Percentiles rank a stretch among this genome's conserved stretches.
phyloP scores from a whole-genome alignment of 208 protist species.

The Wallacemonas sp. region DNA sequence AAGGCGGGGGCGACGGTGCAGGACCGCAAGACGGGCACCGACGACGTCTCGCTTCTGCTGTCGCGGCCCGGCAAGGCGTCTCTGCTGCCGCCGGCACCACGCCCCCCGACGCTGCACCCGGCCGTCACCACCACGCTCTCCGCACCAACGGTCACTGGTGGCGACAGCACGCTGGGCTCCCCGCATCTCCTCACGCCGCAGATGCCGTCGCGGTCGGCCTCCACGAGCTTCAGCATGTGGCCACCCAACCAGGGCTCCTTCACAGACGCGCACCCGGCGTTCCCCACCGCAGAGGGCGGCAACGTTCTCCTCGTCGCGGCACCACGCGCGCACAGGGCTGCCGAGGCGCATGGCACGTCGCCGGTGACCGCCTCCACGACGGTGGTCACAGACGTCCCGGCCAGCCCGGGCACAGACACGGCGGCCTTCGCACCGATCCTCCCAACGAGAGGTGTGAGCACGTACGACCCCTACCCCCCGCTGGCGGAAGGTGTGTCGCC shows the following conservation, averaged over 20 bases:
- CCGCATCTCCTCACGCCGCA: too few relatives aligned
- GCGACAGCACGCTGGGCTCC: too few relatives aligned
- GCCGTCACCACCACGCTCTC: too few relatives aligned
- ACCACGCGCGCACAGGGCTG: not conserved
- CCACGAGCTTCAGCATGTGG: conserved; percentile 3
- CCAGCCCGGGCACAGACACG: too few relatives aligned
- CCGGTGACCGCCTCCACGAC: too few relatives aligned
- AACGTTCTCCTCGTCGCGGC: conserved; percentile 7
- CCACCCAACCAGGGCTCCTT: not conserved
- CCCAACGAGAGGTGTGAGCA: too few relatives aligned
- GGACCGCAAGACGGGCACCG: not conserved
- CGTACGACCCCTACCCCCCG: too few relatives aligned
- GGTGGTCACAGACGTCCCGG: too few relatives aligned
- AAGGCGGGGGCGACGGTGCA: conserved; percentile 12
- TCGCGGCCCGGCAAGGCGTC: not conserved
- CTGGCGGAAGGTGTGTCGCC: too few relatives aligned
- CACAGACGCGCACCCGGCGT: not conserved
- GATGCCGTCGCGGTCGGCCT: not conserved
- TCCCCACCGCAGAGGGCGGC: conserved; percentile 16
- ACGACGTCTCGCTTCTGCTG: conserved; percentile 12
- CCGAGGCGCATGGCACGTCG: not conserved
- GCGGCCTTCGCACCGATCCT: too few relatives aligned
- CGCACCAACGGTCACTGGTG: too few relatives aligned
- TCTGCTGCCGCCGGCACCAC: conserved; percentile 23
- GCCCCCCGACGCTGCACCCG: too few relatives aligned